Conservation (phyloP, 306 rosid genomes). For the Argentina anserina region DNA sequence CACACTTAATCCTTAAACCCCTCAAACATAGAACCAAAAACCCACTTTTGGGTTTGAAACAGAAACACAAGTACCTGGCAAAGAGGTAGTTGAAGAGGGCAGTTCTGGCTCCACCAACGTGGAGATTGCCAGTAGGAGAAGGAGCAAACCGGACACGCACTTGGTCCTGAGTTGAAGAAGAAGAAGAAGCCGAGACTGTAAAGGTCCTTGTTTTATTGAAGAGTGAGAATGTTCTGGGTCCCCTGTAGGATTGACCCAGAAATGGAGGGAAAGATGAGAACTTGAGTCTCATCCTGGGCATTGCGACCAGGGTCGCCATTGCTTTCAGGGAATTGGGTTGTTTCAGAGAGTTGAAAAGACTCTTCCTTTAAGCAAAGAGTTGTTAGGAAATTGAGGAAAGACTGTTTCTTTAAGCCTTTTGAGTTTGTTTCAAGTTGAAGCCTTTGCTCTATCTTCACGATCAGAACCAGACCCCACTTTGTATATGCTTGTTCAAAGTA, state of each 20-base stretch:
- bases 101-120: constrained; percentile 96
- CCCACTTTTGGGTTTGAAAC: background rate
- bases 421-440: background rate
- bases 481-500: no score
- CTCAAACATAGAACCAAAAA: background rate
- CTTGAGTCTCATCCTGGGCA: constrained; percentile 53
- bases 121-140: constrained; percentile 96
- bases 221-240: constrained; percentile 11
- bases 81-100: constrained; percentile 80
- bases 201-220: constrained; percentile 38
- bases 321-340: background rate
- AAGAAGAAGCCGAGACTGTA: constrained; percentile 50
- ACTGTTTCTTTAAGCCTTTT: background rate
- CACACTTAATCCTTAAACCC: background rate
- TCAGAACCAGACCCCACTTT: background rate
- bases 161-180: constrained; percentile 22
- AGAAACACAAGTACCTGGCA: constrained; percentile 44
- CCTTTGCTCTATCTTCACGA: background rate
- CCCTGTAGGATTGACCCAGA: constrained; percentile 35
- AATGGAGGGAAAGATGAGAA: constrained; percentile 30
- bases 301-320: constrained; percentile 45
- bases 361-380: no score
- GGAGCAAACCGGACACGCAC: constrained; percentile 97
- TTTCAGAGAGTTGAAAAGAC: no score
- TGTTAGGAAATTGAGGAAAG: background rate